Evolutionary conservation across 345 rosid species (phyloP).

Genomic region (Ceriops zippeliana): DNA sequence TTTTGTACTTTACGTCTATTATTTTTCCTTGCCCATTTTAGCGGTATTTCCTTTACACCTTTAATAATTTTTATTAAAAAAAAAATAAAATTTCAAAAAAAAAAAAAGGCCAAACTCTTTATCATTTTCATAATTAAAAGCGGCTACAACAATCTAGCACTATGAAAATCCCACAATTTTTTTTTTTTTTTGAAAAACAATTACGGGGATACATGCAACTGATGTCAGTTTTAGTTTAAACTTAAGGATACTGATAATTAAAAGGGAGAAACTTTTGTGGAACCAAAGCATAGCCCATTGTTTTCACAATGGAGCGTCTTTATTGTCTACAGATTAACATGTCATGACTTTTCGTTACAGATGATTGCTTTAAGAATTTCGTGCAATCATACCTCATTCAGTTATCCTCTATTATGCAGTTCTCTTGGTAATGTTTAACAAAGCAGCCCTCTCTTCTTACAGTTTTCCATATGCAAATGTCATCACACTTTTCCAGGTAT

Average conservation of each 20-base stretch:
- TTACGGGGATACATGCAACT: neutral
- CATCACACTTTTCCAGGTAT: slow-evolving; percentile 68
- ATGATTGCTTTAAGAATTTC: slow-evolving; percentile 4
- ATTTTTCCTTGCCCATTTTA: neutral
- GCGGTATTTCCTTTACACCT: neutral
- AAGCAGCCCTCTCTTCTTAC: slow-evolving; percentile 69
- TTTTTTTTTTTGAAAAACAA: neutral
- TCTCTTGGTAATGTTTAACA: slow-evolving; percentile 68
- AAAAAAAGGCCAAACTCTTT: too few species aligned
- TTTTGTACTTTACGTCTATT: neutral
- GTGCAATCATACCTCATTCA: neutral
- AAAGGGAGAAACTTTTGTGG: neutral
- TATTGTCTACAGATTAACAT: too few species aligned
- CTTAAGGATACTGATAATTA: too few species aligned
- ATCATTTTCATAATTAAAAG: neutral
- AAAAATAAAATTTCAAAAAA: too few species aligned
- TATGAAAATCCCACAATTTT: neutral
- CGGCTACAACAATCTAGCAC: neutral
- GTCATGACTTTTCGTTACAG: neutral
- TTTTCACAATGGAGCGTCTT: too few species aligned
- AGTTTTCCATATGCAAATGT: slow-evolving; percentile 58
- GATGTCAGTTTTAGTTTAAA: too few species aligned
- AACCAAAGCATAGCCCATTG: neutral
- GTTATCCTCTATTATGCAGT: slow-evolving; percentile 38
- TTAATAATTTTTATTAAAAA: neutral